These are phyloP conservation scores for Helichrysum umbraculigerum DNA, from an alignment of 129 eudicot genomes.

Conservation along the genomic window DNA sequence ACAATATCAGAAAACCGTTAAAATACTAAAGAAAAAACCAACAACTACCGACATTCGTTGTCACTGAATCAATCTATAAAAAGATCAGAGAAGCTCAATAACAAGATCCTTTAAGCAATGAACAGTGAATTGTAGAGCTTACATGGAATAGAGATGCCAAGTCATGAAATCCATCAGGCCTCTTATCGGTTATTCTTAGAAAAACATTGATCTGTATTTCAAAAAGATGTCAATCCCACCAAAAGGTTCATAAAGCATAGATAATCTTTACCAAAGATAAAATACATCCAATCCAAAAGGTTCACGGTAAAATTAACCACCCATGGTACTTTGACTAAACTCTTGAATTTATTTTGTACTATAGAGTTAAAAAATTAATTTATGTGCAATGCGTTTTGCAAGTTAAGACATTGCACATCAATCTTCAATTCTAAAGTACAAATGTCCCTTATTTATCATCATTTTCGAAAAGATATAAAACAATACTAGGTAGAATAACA, in stretches of 20 bases:
- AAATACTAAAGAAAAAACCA: background rate
- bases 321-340: background rate
- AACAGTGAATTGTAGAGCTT: conserved; percentile 29
- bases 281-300: conserved; percentile 11
- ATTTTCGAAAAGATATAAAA: background rate
- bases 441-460: conserved; percentile 4
- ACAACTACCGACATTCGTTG: background rate
- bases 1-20: background rate
- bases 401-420: conserved; percentile 2
- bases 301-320: conserved; percentile 7
- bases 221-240: conserved; percentile 6
- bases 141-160: conserved; percentile 98
- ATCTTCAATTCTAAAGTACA: background rate
- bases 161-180: conserved; percentile 97
- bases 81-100: conserved; percentile 4
- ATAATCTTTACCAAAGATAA: background rate
- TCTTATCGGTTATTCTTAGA: conserved; percentile 83
- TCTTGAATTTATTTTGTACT: background rate
- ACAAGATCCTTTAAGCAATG: background rate
- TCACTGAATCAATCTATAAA: conserved; percentile 1
- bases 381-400: background rate
- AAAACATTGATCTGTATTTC: conserved; percentile 82
- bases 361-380: too few relatives aligned
- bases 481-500: background rate
- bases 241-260: conserved; percentile 6